Evolutionary conservation across 208 protist genomes (phyloP), one percentile per base, ranked within the genome.

Genomic region (Vickermania ingenoplastis): DNA sequence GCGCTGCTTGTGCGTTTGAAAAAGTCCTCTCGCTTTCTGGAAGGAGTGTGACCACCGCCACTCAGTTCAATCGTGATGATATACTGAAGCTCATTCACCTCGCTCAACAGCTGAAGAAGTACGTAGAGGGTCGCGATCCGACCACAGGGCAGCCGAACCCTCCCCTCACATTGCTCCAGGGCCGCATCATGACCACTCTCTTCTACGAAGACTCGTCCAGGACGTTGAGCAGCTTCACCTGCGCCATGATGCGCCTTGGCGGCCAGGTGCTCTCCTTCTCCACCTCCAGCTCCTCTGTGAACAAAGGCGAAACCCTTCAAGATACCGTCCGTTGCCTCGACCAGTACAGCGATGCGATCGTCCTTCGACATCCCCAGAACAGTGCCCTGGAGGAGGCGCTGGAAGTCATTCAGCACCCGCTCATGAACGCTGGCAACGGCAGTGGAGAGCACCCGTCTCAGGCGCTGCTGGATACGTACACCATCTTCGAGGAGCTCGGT

Each of bases 391-490:
- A 75, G 13, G 53, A 77, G 57, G 93, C 90, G 0, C 63, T 91
- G n/a, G 5, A 56, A 7, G 75, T 79, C 3, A 71, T 75, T 17
- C 57, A 65, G 24, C 70, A 79, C 30, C 96, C 97, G 22, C 59
- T 99, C 52, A 97, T 99, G 78, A 98, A 98, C 79, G 96, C 85
- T 13, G 97, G 97, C 59, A 98, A 99, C 71, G 97, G 97, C 50
- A 64, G 91, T 21, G 97, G 97, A 41, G 97, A 99, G 77, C 97
- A 99, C 77, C 97, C 97, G 28, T 97, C 97, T 31, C 93, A 98
- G 83, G 92, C 97, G n/a, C 79, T 99, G n/a, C 83, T 99, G 13
- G 98, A 99, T 65, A 66, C 95, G 1, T 96, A 96, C 61, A 99
- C 97, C 5, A 99, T 99, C 22, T 69, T 86, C 51, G 89, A 95